These are phyloP conservation scores for Papiliotrema flavescens DNA, from an alignment of 1,284 basidiomycete species.

Conservation along the genomic window DNA sequence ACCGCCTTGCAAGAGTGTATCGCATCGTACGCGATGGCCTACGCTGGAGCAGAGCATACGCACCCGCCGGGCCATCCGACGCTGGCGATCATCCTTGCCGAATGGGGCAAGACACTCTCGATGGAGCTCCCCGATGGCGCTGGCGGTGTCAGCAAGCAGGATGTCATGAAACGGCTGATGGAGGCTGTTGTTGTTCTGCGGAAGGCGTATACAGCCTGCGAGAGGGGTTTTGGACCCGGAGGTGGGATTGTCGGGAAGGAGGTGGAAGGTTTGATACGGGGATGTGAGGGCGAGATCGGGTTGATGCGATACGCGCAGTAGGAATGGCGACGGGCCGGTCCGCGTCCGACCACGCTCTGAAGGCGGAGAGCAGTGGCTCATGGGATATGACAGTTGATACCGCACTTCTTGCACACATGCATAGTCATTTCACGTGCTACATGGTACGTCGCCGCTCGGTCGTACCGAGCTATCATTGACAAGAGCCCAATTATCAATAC, in stretches of 20 bases:
- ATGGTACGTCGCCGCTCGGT: too few relatives aligned
- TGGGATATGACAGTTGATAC: too few relatives aligned
- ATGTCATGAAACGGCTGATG: slow-evolving; percentile 59
- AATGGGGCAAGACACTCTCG: slow-evolving; percentile 73
- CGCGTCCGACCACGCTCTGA: too few relatives aligned
- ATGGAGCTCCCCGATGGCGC: slow-evolving; percentile 8
- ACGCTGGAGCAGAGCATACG: slow-evolving; percentile 57
- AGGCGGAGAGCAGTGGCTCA: too few relatives aligned
- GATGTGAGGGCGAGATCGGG: slow-evolving; percentile 27
- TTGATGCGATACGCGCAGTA: slow-evolving; percentile 6
- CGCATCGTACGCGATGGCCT: slow-evolving; percentile 57
- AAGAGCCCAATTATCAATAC: too few relatives aligned
- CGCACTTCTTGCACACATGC: too few relatives aligned
- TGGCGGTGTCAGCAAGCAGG: slow-evolving; percentile 25
- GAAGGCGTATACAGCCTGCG: slow-evolving; percentile 53
- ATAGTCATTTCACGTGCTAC: too few relatives aligned
- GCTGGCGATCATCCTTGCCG: slow-evolving; percentile 68
- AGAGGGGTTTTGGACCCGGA: slow-evolving; percentile 39
- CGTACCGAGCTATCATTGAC: too few relatives aligned
- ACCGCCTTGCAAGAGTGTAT: slow-evolving; percentile 46
- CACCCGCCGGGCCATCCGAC: slow-evolving; percentile 71
- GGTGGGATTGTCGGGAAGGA: slow-evolving; percentile 42
- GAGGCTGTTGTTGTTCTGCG: slow-evolving; percentile 63
- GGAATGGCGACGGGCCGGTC: neutral
- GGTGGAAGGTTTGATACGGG: slow-evolving; percentile 32